Evolutionary conservation across 2,329 filamentous ascomycete genomes (phyloP).

Genomic region (Pyrenochaeta sp.): DNA sequence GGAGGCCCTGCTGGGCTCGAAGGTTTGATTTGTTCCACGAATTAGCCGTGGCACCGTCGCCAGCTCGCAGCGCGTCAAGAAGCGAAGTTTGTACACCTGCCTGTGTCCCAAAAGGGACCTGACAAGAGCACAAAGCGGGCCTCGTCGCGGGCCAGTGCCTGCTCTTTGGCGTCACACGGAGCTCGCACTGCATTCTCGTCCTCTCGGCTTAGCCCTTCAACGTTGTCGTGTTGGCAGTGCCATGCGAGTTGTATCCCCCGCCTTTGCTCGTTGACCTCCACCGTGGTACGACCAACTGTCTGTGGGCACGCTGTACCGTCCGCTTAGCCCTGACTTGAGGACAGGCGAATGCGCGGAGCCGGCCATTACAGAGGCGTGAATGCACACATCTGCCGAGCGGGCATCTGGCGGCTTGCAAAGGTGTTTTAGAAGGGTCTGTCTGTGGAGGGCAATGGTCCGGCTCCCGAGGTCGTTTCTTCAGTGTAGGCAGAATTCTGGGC

Average conservation of each 20-base stretch:
- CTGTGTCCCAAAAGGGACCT: constrained; percentile 25
- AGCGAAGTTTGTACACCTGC: constrained; percentile 22
- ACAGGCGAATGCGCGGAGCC: neutral
- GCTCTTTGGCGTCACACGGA: constrained; percentile 7
- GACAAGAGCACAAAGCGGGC: constrained; percentile 19
- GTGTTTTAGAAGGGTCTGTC: constrained; percentile 4
- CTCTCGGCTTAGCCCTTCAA: constrained; percentile 17
- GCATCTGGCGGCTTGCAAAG: constrained; percentile 12
- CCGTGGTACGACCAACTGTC: constrained; percentile 22
- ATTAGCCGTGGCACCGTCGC: constrained; percentile 25
- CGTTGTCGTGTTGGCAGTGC: constrained; percentile 37
- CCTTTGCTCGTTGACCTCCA: constrained; percentile 21
- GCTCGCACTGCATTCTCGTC: constrained; percentile 25
- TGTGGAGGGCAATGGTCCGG: neutral
- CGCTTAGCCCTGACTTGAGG: constrained; percentile 20
- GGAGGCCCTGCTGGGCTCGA: constrained; percentile 14
- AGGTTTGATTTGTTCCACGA: constrained; percentile 31
- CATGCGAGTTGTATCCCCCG: constrained; percentile 26
- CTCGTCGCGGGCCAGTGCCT: constrained; percentile 7
- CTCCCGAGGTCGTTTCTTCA: too few species aligned
- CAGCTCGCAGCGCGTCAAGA: constrained; percentile 20
- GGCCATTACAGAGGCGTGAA: constrained; percentile 18
- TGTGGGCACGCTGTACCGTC: constrained; percentile 22
- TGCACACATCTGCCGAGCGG: constrained; percentile 21
- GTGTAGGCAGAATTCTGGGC: too few species aligned